Base-by-base conservation (phyloP, 1,284 basidiomycete genomes). In the Leucoagaricus sp. region DNA sequence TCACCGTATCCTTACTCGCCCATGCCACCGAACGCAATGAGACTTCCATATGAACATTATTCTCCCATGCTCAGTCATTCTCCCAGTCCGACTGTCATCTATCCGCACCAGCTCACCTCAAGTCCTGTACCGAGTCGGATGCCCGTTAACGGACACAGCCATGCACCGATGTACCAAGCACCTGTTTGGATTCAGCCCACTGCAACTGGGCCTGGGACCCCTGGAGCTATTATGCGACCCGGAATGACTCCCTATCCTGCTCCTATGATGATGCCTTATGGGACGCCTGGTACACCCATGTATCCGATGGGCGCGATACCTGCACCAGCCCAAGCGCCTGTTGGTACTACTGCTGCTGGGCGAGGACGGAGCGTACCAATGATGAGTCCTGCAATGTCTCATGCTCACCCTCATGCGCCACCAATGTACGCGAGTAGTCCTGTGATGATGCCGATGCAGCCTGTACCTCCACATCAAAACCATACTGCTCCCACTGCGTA, bases 21-120 rank as follows among this genome's bases (percentile, higher is more conserved):
- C 64, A 69, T 67, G 58, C 74, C 68, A 55, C 71, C 67, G 58
- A 69, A 74, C 53, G 72, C 69, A 54, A 75, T 84, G 63, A 81
- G 85, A n/a, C 75, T 81, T 19, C 68, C 74, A 45, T 62, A 77
- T 26, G 89, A 89, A 65, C 74, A 80, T 33, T 57, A 57, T 28
- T 84, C 87, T 9, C 83, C 86, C 1, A 83, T 89, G 77, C 77
- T 87, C 73, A 83, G 79, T 60, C 86, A 86, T 65, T 82, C 88
- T 6, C 86, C 86, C 4, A 81, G 75, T 58, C 82, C 86, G 25
- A 72, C 76, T 15, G 67, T 87, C 55, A 75, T 89, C 73, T 91
- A 89, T 69, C 74, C 84, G 31, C 76, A 79, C 60, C 75, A 80
- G 31, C 78, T 85, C 67, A 72, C 78, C 10, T 72, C 82, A 13